Evolutionary conservation across 176 grass and related monocot species (phyloP).

Genomic region (Tuctoria greenei): DNA sequence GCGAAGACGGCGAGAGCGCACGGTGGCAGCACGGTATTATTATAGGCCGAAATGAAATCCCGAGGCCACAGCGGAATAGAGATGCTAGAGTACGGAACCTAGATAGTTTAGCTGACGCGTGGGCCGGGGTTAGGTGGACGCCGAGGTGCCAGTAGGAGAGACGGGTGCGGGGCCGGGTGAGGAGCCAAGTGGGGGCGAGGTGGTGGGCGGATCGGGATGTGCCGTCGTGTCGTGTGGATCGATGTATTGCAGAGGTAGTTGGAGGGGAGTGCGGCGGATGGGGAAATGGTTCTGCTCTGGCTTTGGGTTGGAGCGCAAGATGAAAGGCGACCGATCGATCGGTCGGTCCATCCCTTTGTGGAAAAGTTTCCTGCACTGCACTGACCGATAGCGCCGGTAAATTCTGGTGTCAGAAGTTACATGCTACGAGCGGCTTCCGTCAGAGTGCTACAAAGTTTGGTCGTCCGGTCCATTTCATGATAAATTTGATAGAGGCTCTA

Average conservation of each 20-base stretch:
- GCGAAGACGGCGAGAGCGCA: constrained; percentile 40
- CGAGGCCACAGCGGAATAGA: not conserved
- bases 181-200: not conserved
- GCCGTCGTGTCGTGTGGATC: not conserved
- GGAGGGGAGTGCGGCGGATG: too few species aligned
- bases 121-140: fast-evolving
- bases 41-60: constrained; percentile 38
- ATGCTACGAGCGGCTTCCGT: too few species aligned
- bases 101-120: not conserved
- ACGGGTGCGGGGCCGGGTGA: not conserved
- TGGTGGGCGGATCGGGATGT: constrained; percentile 25
- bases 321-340: too few species aligned
- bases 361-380: too few species aligned
- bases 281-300: too few species aligned
- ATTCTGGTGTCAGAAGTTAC: too few species aligned
- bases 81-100: not conserved
- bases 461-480: too few species aligned
- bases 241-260: not conserved
- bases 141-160: not conserved
- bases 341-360: too few species aligned
- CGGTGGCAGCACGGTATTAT: not conserved
- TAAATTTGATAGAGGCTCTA: too few species aligned
- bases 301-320: too few species aligned
- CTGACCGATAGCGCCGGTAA: too few species aligned
- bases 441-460: too few species aligned